phyloP scores from a whole-genome alignment of 805 yeast genomes.

The Sungouiella thailandica region DNA sequence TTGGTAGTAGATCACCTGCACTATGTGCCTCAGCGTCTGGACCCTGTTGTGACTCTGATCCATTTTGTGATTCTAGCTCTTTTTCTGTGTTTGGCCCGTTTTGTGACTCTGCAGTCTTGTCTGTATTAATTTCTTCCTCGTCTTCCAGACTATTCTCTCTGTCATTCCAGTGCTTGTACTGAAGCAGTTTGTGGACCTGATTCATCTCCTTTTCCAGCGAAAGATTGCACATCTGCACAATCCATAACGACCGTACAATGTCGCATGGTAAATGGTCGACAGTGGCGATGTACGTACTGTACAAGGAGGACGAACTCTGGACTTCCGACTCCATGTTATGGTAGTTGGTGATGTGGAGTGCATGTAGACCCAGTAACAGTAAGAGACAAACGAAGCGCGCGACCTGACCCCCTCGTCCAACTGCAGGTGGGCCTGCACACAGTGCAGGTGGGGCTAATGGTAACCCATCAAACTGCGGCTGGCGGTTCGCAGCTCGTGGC shows the following conservation, averaged over 20 bases:
- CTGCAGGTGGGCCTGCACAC: no score
- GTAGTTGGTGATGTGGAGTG: not conserved
- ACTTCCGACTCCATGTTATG: slow-evolving; percentile 10
- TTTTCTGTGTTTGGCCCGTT: no score
- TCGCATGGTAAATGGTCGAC: slow-evolving; percentile 43
- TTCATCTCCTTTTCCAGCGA: slow-evolving; percentile 19
- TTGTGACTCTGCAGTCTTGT: not conserved
- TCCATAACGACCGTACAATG: slow-evolving; percentile 38
- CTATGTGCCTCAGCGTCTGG: not conserved
- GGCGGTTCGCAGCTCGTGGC: no score
- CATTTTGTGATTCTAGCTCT: no score
- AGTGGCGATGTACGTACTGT: slow-evolving; percentile 36
- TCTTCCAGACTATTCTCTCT: slow-evolving; percentile 1
- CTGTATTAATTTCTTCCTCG: slow-evolving; percentile 1
- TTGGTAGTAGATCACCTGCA: not conserved
- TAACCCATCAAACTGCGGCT: no score
- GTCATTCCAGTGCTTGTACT: slow-evolving; percentile 2
- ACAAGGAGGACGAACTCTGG: slow-evolving; percentile 23
- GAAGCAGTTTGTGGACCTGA: slow-evolving; percentile 15
- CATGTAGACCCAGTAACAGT: no score
- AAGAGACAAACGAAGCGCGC: no score
- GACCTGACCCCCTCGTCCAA: no score
- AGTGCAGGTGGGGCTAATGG: no score
- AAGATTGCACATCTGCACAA: slow-evolving; percentile 34
- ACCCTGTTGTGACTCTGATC: no score